These are phyloP conservation scores for Nothophaeocryptopus gaeumannii DNA, from an alignment of 2,329 filamentous ascomycete species.

Conservation along the genomic window DNA sequence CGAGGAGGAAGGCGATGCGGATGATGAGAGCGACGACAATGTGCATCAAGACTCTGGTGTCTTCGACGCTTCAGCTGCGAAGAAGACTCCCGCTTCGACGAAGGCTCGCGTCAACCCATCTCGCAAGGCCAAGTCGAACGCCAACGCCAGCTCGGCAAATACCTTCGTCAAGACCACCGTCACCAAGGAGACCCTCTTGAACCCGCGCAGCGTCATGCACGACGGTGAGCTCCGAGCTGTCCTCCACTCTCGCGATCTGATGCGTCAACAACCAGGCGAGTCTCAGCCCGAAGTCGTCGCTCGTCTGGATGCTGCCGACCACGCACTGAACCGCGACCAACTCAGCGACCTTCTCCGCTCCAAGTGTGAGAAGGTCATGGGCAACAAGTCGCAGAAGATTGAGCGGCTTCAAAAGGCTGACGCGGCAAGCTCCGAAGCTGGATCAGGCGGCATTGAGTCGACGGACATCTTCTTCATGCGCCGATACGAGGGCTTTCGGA, in stretches of 20 bases:
- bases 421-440: conserved; percentile 21
- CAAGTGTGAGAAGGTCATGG: conserved; percentile 14
- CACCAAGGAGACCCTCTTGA: conserved; percentile 25
- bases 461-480: conserved; percentile 24
- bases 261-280: conserved; percentile 19
- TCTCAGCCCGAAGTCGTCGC: conserved; percentile 31
- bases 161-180: conserved; percentile 12
- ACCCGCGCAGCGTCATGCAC: conserved; percentile 29
- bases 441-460: conserved; percentile 9
- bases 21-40: conserved; percentile 7
- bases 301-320: conserved; percentile 25
- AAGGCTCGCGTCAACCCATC: conserved; percentile 6
- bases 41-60: conserved; percentile 3
- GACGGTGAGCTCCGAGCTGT: conserved; percentile 28
- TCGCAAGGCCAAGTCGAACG: conserved; percentile 5
- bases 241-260: conserved; percentile 26
- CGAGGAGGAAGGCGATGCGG: conserved; percentile 15
- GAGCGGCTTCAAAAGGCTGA: conserved; percentile 29
- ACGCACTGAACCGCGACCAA: conserved; percentile 15
- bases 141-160: neutral
- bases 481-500: conserved; percentile 23
- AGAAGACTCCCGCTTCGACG: conserved; percentile 1
- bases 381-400: conserved; percentile 28
- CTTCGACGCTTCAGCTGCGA: conserved; percentile 3
- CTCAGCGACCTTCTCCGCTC: conserved; percentile 21